Percentiles rank a stretch among this genome's conserved stretches.
Conservation (phyloP, 2,329 filamentous ascomycete genomes). For the Lizonia empirigonia region DNA sequence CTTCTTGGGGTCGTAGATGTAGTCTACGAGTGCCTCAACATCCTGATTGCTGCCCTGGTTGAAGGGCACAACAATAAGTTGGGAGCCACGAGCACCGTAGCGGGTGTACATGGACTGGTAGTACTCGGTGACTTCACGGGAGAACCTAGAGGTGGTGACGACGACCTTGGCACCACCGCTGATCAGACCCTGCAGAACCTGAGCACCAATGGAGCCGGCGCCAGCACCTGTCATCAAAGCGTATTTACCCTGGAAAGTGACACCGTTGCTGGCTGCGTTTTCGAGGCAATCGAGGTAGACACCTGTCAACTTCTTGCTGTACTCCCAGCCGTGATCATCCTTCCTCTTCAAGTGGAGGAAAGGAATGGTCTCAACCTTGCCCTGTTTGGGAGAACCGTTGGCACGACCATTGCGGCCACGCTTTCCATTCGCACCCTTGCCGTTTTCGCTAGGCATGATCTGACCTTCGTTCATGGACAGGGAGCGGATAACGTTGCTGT, state of each 20-base stretch:
- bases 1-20: slow-evolving; percentile 96
- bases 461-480: slow-evolving; percentile 98
- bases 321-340: slow-evolving; percentile 93
- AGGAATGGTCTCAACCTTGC: slow-evolving; percentile 95
- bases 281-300: slow-evolving; percentile 91
- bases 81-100: slow-evolving; percentile 89
- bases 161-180: slow-evolving; percentile 96
- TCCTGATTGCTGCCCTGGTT: slow-evolving; percentile 99
- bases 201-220: slow-evolving; percentile 95
- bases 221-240: slow-evolving; percentile 98
- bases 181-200: slow-evolving; percentile 93
- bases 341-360: slow-evolving; percentile 98
- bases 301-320: slow-evolving; percentile 97
- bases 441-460: slow-evolving; percentile 87
- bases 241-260: slow-evolving; percentile 94
- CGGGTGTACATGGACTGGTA: slow-evolving; percentile 99
- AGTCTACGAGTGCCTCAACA: slow-evolving; percentile 89
- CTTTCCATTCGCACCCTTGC: slow-evolving; percentile 65
- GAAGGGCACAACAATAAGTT: slow-evolving; percentile 97
- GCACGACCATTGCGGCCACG: slow-evolving; percentile 61
- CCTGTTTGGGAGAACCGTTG: slow-evolving; percentile 67
- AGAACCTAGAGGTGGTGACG: slow-evolving; percentile 96
- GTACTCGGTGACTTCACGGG: slow-evolving; percentile 96
- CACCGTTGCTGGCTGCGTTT: slow-evolving; percentile 81
- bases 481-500: slow-evolving; percentile 91